Evolutionary conservation across 495 filamentous ascomycete genomes (phyloP).

Genomic region (Xylaria nigripes): DNA sequence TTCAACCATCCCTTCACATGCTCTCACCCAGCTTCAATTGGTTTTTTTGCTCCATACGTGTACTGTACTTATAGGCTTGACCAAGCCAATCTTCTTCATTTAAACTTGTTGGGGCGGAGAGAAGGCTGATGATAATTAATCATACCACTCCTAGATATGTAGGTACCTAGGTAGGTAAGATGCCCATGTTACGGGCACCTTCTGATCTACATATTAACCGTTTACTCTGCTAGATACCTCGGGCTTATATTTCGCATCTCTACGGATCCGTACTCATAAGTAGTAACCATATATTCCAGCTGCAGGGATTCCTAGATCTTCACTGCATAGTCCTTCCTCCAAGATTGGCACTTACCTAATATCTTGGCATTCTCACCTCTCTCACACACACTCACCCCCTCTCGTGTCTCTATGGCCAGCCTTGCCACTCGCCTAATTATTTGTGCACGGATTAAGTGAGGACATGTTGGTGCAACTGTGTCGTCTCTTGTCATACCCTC

Average conservation of each 20-base stretch:
- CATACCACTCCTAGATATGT: too few species aligned
- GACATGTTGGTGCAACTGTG: background rate
- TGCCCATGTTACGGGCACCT: too few species aligned
- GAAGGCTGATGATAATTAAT: too few species aligned
- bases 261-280: background rate
- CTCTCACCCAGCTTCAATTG: too few species aligned
- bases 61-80: background rate
- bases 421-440: background rate
- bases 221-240: background rate
- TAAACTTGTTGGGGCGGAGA: too few species aligned
- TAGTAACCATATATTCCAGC: too few species aligned
- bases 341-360: background rate
- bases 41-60: too few species aligned
- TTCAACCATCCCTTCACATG: too few species aligned
- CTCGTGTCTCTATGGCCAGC: background rate
- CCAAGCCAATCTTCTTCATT: conserved; percentile 21
- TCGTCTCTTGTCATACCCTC: background rate
- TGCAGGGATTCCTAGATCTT: background rate
- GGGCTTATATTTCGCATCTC: too few species aligned
- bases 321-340: background rate
- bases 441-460: background rate
- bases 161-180: too few species aligned
- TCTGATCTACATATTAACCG: too few species aligned
- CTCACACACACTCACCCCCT: too few species aligned
- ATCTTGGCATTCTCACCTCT: background rate